A percentile compares a stretch with the other conserved stretches of the same genome.
phyloP scores from a whole-genome alignment of 805 yeast genomes.

The Candida tibetensis region DNA sequence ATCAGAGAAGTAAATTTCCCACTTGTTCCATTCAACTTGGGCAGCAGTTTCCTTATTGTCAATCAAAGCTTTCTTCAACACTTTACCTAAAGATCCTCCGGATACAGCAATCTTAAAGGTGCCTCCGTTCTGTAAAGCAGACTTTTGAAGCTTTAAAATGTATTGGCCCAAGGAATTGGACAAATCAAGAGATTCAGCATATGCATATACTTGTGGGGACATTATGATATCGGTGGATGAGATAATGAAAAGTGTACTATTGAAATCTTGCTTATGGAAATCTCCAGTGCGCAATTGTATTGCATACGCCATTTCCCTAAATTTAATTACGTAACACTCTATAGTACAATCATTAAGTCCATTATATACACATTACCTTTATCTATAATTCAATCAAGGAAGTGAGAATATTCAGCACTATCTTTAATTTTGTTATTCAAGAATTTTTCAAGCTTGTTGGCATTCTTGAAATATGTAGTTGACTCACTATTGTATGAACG shows the following conservation, averaged over 20 bases:
- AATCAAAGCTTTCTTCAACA: slow-evolving; percentile 63
- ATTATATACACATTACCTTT: too few relatives aligned
- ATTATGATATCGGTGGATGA: slow-evolving; percentile 11
- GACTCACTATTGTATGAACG: slow-evolving; percentile 89
- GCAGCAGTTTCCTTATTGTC: slow-evolving; percentile 46
- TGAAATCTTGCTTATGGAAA: too few relatives aligned
- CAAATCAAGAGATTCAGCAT: slow-evolving; percentile 54
- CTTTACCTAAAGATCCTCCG: slow-evolving; percentile 88
- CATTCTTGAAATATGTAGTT: slow-evolving; percentile 94
- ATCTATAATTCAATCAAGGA: slow-evolving; percentile 65
- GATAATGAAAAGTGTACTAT: too few relatives aligned
- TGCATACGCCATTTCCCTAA: too few relatives aligned
- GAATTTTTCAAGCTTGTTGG: slow-evolving; percentile 89
- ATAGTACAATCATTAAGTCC: too few relatives aligned
- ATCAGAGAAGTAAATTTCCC: slow-evolving; percentile 86
- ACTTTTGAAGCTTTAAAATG: slow-evolving; percentile 59
- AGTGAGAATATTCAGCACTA: slow-evolving; percentile 85
- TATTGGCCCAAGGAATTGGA: slow-evolving; percentile 65
- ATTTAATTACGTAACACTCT: too few relatives aligned
- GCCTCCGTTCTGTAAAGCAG: slow-evolving; percentile 45
- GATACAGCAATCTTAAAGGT: slow-evolving; percentile 76
- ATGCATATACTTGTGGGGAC: slow-evolving; percentile 44
- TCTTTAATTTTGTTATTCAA: slow-evolving; percentile 80
- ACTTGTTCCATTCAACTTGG: slow-evolving; percentile 61
- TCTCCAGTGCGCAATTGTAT: too few relatives aligned